These are phyloP conservation scores for Edaphochlamys debaryana DNA, from an alignment of 139 green algal genomes.

Conservation along the genomic window DNA sequence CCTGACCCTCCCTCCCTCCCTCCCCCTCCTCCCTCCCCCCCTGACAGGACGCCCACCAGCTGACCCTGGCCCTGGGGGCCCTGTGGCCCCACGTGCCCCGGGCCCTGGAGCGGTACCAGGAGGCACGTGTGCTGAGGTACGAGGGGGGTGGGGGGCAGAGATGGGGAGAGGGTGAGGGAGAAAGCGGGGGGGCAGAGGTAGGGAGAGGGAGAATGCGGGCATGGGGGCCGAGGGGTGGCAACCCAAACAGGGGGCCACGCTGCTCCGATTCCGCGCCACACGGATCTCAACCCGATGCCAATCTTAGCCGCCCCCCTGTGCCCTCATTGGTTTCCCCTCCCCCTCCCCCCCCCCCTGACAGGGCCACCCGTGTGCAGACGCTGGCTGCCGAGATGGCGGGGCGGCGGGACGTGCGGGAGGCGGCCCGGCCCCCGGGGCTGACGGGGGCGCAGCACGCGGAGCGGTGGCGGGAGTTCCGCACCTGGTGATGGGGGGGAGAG, in stretches of 20 bases:
- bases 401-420: neutral
- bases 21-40: neutral
- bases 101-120: slow-evolving; percentile 35
- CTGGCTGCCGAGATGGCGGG: neutral
- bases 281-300: neutral
- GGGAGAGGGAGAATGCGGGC: no score
- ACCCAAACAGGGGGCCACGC: no score
- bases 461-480: neutral
- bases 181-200: neutral
- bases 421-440: neutral
- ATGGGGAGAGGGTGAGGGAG: neutral
- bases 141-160: neutral
- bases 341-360: neutral
- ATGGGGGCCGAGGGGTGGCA: no score
- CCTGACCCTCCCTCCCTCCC: neutral
- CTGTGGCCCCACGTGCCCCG: slow-evolving; percentile 44
- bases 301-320: neutral
- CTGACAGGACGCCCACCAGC: slow-evolving; percentile 49
- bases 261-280: neutral
- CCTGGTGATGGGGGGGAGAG: no score
- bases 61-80: slow-evolving; percentile 46
- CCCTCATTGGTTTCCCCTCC: neutral
- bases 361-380: slow-evolving; percentile 9
- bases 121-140: neutral
- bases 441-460: neutral